Conservation (phyloP, 208 protist species). For the Crithidia thermophila region DNA sequence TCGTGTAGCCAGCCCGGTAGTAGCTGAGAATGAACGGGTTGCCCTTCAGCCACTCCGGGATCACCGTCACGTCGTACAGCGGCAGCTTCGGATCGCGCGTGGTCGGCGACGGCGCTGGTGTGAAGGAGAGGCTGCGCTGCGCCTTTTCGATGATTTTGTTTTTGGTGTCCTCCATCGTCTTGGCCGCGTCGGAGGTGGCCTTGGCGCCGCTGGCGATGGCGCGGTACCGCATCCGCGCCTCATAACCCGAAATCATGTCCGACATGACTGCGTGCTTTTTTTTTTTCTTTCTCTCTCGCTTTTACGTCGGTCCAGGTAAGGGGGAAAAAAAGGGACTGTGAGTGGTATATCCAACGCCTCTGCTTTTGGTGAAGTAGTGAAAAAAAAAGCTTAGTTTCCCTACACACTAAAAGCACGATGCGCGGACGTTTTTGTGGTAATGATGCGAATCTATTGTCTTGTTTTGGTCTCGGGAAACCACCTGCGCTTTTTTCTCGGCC, state of each 20-base stretch:
- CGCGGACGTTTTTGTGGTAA: too few species aligned
- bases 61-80: conserved; percentile 43
- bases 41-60: conserved; percentile 50
- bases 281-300: background rate
- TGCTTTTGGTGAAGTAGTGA: too few species aligned
- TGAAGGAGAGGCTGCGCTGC: conserved; percentile 16
- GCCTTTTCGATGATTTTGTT: conserved; percentile 25
- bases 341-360: too few species aligned
- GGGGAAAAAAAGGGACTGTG: too few species aligned
- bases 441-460: too few species aligned
- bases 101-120: background rate
- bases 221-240: conserved; percentile 22
- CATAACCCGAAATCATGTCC: conserved; percentile 19
- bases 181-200: conserved; percentile 2
- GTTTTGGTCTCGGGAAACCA: too few species aligned
- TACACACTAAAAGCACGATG: too few species aligned
- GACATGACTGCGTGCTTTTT: background rate
- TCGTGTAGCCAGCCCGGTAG: conserved; percentile 79
- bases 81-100: conserved; percentile 23
- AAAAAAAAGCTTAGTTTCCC: too few species aligned
- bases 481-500: too few species aligned
- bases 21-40: conserved; percentile 60
- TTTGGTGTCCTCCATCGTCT: conserved; percentile 20
- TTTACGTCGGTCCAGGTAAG: too few species aligned
- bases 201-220: conserved; percentile 15